Evolutionary conservation across 2,329 filamentous ascomycete genomes (phyloP), one percentile per base, ranked within the genome.

Genomic region (Zasmidium angulare): DNA sequence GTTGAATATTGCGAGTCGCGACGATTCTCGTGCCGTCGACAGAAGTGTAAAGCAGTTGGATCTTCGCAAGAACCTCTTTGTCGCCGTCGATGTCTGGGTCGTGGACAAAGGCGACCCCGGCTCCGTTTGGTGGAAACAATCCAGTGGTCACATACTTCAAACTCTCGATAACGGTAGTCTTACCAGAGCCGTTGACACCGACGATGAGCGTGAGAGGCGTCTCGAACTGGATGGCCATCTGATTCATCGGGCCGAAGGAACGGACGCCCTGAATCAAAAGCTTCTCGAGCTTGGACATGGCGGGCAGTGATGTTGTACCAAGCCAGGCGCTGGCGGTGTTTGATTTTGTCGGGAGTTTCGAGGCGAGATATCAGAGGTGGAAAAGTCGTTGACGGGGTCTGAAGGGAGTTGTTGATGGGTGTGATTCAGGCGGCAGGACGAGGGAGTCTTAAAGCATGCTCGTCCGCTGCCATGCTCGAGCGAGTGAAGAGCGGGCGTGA

Each of bases 161-260:
- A 74, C 92, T 96, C 76, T 99, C 95, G 76, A 99, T 99, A 72
- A 99, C 96, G 59, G 95, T 98, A 80, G 95, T 99, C 79, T 99
- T 99, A 63, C 95, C 95, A 0, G 93, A 98, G 56, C 95, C 95
- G 79, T 99, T 99, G 77, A 92, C 91, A 59, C 95, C 95, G 59
- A 99, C 96, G 67, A 99, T 99, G 63, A 99, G 84, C 12, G 95
- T 99, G 58, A 99, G 83, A 23, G 95, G 96, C 0, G 90, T 89
- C 65, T 92, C 87, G 75, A 99, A 98, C 67, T 89, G 84, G 63
- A 98, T 96, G 40, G 85, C 88, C 77, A 97, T 90, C 65, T 84
- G 84, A 60, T 83, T 81, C 47, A 82, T 81, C 65, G 90, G 89
- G 75, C 89, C 89, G 74, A 98, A 98, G 58, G 93, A 97, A 68